Base-by-base conservation (phyloP, 805 yeast genomes). In the Starmerella apicola region DNA sequence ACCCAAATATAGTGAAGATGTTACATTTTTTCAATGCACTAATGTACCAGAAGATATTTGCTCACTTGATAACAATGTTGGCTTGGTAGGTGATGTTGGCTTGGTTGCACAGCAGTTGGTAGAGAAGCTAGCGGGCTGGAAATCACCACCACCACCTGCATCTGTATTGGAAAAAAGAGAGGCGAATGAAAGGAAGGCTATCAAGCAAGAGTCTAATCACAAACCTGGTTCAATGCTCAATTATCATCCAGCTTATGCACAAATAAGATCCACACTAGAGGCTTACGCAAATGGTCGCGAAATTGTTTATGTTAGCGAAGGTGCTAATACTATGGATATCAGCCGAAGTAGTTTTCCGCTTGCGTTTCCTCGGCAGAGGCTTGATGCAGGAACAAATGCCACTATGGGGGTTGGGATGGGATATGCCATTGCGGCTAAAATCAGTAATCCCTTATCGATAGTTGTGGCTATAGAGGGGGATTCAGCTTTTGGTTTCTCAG, bases 321-420 rank as follows among this genome's bases (percentile, higher is more conserved):
- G 85, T n/a, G 84, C 85, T 1, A 76, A 77, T 51, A 76, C 84
- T 0, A 78, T 78, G 84, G 85, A 78, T 49, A 64, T 72, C 18
- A 76, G 83, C 2, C 62, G 85, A 35, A 63, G 74, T 9, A 70
- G 78, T 0, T 77, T 78, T 53, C 71, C 74, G 4, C 63, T 76
- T 36, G 56, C 60, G 6, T 48, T 49, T 2, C 78, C 84, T 0
- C 66, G 68, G 43, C 68, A 63, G 17, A 57, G 82, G 28, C 57
- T 78, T 18, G 86, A 78, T 51, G 81, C 82, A 2, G 85, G 84
- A 4, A 78, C 84, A 0, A 76, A 74, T 57, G 83, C 82, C 1
- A 78, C 84, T 0, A 79, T 78, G 85, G 86, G 86, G 3, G 63
- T 78, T 24, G 86, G 84, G 0, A 41, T 78, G 15, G 82, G 83